Conservation (phyloP, 148 eudicot species). For the Cornus kousa region DNA sequence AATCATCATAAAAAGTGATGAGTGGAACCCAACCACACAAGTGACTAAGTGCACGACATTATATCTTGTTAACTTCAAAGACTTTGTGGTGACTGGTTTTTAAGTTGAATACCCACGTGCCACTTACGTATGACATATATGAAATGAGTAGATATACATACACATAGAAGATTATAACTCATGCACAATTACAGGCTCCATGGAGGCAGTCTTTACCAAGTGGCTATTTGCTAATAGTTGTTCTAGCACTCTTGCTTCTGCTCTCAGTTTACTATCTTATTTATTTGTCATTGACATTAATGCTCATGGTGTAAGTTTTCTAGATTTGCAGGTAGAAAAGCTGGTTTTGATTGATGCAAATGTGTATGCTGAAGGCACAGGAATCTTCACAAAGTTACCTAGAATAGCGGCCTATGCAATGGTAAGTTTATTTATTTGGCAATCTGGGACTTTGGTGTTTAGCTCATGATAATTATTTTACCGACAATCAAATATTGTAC, state of each 20-base stretch:
- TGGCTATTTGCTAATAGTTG: neutral
- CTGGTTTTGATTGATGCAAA: slow-evolving; percentile 71
- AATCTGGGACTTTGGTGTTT: neutral
- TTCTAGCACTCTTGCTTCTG: slow-evolving; percentile 2
- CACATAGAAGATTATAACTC: neutral
- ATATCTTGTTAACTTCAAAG: neutral
- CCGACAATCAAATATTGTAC: neutral
- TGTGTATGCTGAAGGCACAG: slow-evolving; percentile 70
- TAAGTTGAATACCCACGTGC: neutral
- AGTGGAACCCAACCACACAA: neutral
- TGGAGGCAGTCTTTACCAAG: neutral
- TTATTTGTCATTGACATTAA: neutral
- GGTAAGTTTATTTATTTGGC: slow-evolving; percentile 34
- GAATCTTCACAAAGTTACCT: slow-evolving; percentile 53
- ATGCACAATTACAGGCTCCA: neutral
- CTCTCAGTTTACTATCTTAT: neutral
- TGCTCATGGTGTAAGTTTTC: neutral
- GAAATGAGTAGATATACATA: neutral
- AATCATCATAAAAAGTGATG: neutral
- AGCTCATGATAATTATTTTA: neutral
- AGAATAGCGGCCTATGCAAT: slow-evolving; percentile 60
- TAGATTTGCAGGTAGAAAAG: slow-evolving; percentile 56
- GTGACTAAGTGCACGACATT: neutral
- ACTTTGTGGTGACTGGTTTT: neutral
- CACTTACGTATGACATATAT: neutral